Evolutionary conservation across 2,329 filamentous ascomycete species (phyloP), one percentile per base, ranked within the genome.

Genomic region (Cercospora canescens): DNA sequence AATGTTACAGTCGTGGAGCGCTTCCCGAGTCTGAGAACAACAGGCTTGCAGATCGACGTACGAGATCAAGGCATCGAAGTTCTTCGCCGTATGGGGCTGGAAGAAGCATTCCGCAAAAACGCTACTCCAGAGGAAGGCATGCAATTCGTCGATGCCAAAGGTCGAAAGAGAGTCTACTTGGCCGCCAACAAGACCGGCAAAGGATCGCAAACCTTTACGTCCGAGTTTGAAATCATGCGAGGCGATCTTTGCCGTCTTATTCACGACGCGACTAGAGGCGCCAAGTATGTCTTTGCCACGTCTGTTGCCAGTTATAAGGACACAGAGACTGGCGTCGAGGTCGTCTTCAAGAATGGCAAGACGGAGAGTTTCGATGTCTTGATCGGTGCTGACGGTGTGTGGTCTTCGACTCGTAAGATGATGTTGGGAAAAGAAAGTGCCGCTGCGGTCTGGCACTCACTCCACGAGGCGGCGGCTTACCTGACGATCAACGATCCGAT

Each of bases 21-120:
- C 18, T 78, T 79, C 1, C 67, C 80, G 0, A 57, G 67, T 16
- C 76, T 79, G 14, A 76, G 81, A 12, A 74, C 73, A 4, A 78
- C 79, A 26, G 82, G 82, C 1, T 81, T 82, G 65, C 77, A 81
- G 21, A 73, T 84, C 45, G 82, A 84, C 67, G 77, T 84, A 3
- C 80, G 81, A 30, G 80, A 76, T 2, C 69, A 76, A 5, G 81
- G 78, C 0, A 74, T 83, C 16, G 73, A 79, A 6, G 74, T 82
- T 12, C 79, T 83, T 52, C 71, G 74, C 24, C 76, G 74, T 37
- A 77, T 83, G 68, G 80, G 79, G 1, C 68, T 83, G 16, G 76
- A 80, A 54, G 68, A 71, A 1, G 72, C 72, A 0, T 75, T 84
- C 32, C 77, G 77, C 9, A 70, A 71, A 1, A 70, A 72, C 4